Conservation (phyloP, 2,329 filamentous ascomycete genomes). For the Talaromyces albobiverticillius region DNA sequence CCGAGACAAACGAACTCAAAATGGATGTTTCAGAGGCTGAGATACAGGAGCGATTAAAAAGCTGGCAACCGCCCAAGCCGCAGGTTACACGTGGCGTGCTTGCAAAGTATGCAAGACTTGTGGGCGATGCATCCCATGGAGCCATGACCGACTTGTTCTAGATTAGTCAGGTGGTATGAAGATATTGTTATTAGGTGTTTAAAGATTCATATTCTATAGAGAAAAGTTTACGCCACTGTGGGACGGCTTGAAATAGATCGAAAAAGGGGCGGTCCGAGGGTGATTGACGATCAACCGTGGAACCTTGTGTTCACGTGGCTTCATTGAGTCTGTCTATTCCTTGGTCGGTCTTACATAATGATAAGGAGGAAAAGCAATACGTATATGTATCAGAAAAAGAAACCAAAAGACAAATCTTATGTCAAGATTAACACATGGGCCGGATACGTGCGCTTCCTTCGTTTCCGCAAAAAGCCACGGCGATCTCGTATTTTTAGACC, state of each 20-base stretch:
- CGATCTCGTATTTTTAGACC: background rate
- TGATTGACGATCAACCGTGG: background rate
- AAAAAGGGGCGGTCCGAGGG: background rate
- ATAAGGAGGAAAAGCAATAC: background rate
- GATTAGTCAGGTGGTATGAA: background rate
- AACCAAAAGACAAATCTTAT: background rate
- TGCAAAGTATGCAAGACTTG: conserved; percentile 84
- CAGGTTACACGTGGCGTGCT: conserved; percentile 77
- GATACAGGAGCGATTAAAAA: conserved; percentile 59
- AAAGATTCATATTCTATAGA: background rate
- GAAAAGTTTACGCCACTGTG: background rate
- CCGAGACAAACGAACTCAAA: conserved; percentile 67
- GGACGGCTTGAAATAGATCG: background rate
- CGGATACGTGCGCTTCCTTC: background rate
- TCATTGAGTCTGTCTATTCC: conserved; percentile 1
- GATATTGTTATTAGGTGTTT: background rate
- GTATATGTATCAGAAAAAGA: background rate
- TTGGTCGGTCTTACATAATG: background rate
- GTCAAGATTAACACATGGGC: background rate
- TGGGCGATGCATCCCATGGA: conserved; percentile 87
- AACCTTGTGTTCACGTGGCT: conserved; percentile 12
- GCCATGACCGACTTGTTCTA: conserved; percentile 70
- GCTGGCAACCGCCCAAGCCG: conserved; percentile 69
- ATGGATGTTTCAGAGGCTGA: conserved; percentile 73
- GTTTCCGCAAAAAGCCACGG: background rate